Evolutionary conservation across 2,329 filamentous ascomycete genomes (phyloP), one percentile per base, ranked within the genome.

Genomic region (Aspergillus amoenus): DNA sequence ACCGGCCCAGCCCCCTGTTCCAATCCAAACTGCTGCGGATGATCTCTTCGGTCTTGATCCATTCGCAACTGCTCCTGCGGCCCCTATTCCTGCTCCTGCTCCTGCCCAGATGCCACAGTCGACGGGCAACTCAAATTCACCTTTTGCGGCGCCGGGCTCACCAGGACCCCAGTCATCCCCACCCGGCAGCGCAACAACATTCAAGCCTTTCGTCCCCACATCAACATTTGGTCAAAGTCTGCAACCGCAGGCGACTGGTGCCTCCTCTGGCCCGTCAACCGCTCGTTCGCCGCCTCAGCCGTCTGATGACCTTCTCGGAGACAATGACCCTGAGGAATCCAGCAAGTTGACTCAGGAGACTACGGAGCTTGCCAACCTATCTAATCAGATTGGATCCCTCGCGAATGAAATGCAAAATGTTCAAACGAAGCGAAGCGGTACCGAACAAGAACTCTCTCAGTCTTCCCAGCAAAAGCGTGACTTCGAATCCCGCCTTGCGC

Each of bases 351-450:
- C 89, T 0, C 88, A 87, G 62, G 94, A 99, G 70, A 94, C 93
- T 2, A 88, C 90, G 0, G 94, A 99, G 73, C 82, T 99, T 57
- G 94, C 93, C 51, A 97, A 99, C 70, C 82, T 99, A 65, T 97
- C 93, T 1, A 97, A 96, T 72, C 94, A 97, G 73, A 91, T 99
- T 62, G 88, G 91, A 32, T 93, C 90, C 2, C 78, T 99, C 55
- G 89, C 93, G 0, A 95, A 88, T 69, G 92, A 99, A 76, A 96
- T 96, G 86, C 91, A 96, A 70, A 91, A 93, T 65, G 89, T 96
- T 2, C 91, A 96, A 71, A 85, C 82, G 34, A 93, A 96, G 76
- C 88, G 92, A 61, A 84, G 80, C 5, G 84, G 85, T 2, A 89
- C 89, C 0, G 92, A 97, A 73, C 88, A 88, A 62, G 91, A 96